Base-by-base conservation (phyloP, 1,284 basidiomycete genomes). In the Papiliotrema nemorosa region DNA sequence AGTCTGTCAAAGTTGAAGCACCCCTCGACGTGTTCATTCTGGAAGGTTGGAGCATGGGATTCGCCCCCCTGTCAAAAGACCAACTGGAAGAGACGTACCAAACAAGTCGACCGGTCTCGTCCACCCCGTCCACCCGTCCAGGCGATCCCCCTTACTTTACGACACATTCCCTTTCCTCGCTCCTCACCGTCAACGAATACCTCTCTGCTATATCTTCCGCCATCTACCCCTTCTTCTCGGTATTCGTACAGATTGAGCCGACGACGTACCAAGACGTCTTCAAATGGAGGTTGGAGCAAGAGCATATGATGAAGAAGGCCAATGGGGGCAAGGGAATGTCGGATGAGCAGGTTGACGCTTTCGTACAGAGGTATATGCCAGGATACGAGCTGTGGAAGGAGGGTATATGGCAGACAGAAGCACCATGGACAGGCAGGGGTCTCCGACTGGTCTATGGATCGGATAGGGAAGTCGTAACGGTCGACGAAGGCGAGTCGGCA, bases 261-360 rank as follows among this genome's bases (percentile, higher is more conserved):
- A 48, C 54, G 26, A 58, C 50, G 7, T 66, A 64, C 48, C 61
- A 68, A 21, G 57, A 67, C 50, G 64, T 75, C 27, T 70, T 74
- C 58, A 36, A 47, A 13, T 93, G 90, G 91, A 79, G 90, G 18
- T 72, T 87, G 33, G 79, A 94, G 68, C 90, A 93, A 71, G 91
- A 96, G 63, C 87, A 87, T 54, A 66, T 80, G 44, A 93, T 94
- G 90, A 94, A 90, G 70, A 77, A 80, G 1, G 68, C 67, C 38
- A 92, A 91, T 57, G 89, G 89, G 41, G 90, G 90, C 4, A 77
- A 77, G 39, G 91, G 91, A 6, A 94, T 96, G 92, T 79, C 84
- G 1, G 90, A 93, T 64, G 82, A 81, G 57, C 81, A 80, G 64
- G 88, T 96, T 29, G 83, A 82, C 64, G 71, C 68, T 81, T 93